phyloP scores from a whole-genome alignment of 768 basidiomycete species.

The Dioszegia aurantiaca region DNA sequence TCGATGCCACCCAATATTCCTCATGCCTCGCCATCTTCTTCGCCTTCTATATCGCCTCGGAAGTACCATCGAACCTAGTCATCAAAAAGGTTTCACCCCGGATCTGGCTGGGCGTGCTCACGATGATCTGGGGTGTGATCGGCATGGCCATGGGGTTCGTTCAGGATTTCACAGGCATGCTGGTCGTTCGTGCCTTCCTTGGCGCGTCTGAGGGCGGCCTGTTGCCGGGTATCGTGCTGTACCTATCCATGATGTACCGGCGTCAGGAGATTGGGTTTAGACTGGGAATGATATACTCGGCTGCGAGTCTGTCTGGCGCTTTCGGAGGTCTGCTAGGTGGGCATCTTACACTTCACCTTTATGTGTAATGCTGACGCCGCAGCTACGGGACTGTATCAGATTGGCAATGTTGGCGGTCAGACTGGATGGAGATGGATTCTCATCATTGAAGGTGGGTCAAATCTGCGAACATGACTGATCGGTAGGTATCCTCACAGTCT shows the following conservation, averaged over 20 bases:
- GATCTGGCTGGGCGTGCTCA: slow-evolving; percentile 35
- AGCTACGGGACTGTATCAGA: slow-evolving; percentile 28
- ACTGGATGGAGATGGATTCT: slow-evolving; percentile 42
- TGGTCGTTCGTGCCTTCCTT: slow-evolving; percentile 39
- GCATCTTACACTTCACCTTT: background rate
- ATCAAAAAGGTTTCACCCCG: slow-evolving; percentile 29
- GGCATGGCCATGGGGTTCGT: slow-evolving; percentile 41
- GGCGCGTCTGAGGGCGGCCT: slow-evolving; percentile 40
- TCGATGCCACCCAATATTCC: slow-evolving; percentile 25
- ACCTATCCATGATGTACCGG: slow-evolving; percentile 34
- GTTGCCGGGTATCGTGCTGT: slow-evolving; percentile 38
- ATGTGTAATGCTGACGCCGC: slow-evolving; percentile 9
- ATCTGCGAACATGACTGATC: background rate
- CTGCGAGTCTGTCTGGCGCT: slow-evolving; percentile 26
- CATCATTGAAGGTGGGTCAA: slow-evolving; percentile 34
- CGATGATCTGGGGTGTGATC: slow-evolving; percentile 37
- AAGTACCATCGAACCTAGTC: slow-evolving; percentile 35
- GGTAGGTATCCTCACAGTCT: slow-evolving; percentile 22
- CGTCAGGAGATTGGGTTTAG: slow-evolving; percentile 36
- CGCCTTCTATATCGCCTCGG: slow-evolving; percentile 37
- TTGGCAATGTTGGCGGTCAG: slow-evolving; percentile 19
- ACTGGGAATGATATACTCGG: slow-evolving; percentile 34
- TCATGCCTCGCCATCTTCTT: slow-evolving; percentile 40
- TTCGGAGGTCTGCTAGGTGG: slow-evolving; percentile 25
- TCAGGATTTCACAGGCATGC: slow-evolving; percentile 25